Percentiles rank a stretch among this genome's conserved stretches.
Evolutionary conservation across 2,329 filamentous ascomycete genomes (phyloP).

Genomic region (Cladosporium halotolerans): DNA sequence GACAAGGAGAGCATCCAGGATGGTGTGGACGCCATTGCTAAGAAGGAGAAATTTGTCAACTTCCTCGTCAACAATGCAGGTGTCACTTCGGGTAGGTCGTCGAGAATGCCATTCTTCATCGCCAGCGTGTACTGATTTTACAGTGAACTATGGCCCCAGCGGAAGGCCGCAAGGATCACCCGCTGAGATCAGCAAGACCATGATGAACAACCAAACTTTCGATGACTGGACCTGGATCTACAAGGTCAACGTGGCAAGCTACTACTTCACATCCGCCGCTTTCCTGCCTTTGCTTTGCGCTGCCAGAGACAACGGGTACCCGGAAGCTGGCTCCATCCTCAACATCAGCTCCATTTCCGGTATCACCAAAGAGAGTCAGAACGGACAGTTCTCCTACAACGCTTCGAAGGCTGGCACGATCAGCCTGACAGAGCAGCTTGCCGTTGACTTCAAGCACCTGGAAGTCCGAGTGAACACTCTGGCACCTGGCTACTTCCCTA

Average conservation of each 20-base stretch:
- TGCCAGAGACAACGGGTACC: conserved; percentile 37
- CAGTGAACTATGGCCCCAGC: conserved; percentile 22
- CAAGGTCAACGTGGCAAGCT: conserved; percentile 40
- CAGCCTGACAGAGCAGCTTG: conserved; percentile 51
- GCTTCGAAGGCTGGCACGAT: conserved; percentile 46
- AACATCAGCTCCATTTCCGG: conserved; percentile 43
- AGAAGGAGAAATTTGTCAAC: conserved; percentile 28
- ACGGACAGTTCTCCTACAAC: conserved; percentile 43
- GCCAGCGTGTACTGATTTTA: neutral
- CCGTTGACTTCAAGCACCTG: conserved; percentile 46
- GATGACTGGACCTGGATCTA: conserved; percentile 41
- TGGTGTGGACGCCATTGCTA: conserved; percentile 21
- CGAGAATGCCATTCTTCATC: neutral
- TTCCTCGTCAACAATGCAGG: conserved; percentile 30
- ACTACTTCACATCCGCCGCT: conserved; percentile 40
- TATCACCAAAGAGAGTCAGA: conserved; percentile 39
- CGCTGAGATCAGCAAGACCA: conserved; percentile 54
- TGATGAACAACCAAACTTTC: conserved; percentile 38
- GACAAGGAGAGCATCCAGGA: conserved; percentile 26
- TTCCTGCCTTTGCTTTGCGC: conserved; percentile 41
- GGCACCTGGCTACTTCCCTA: conserved; percentile 52
- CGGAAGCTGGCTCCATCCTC: conserved; percentile 37
- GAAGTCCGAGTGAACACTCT: conserved; percentile 53
- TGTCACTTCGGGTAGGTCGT: conserved; percentile 14
- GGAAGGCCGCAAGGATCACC: conserved; percentile 21